Evolutionary conservation across 768 basidiomycete species (phyloP).

Genomic region (Tremella yokohamensis): DNA sequence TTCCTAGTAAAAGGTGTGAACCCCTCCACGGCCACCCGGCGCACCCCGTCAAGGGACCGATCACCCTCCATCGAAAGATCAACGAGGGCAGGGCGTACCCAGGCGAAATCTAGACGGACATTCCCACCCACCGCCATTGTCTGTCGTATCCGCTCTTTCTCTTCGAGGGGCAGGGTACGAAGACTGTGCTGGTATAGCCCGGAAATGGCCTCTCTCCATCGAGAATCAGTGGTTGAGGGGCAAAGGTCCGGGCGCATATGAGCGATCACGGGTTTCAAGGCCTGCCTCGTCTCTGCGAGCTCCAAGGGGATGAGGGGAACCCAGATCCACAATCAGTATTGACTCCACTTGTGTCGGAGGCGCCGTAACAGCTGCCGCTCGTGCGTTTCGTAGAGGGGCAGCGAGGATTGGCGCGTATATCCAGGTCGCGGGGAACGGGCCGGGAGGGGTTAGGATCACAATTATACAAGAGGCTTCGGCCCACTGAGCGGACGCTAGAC

Average conservation of each 20-base stretch:
- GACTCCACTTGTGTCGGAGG: background rate
- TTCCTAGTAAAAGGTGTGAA: conserved; percentile 45
- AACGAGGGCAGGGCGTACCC: no score
- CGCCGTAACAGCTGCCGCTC: conserved; percentile 26
- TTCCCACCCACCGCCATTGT: background rate
- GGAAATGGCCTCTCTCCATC: background rate
- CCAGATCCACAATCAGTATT: conserved; percentile 26
- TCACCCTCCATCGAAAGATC: no score
- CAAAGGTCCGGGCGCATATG: background rate
- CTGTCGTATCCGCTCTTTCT: background rate
- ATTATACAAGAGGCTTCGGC: conserved; percentile 6
- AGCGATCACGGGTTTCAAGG: no score
- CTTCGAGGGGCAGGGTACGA: background rate
- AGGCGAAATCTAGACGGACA: background rate
- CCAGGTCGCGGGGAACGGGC: background rate
- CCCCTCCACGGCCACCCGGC: conserved; percentile 5
- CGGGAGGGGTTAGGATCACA: conserved; percentile 16
- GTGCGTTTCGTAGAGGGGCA: conserved; percentile 13
- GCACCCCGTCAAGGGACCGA: conserved; percentile 5
- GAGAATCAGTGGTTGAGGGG: conserved; percentile 6
- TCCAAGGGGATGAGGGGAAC: conserved; percentile 22
- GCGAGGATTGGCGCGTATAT: conserved; percentile 39
- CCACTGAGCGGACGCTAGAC: conserved; percentile 18
- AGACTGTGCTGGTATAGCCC: background rate
- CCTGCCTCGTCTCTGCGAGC: no score